phyloP scores from a whole-genome alignment of 495 filamentous ascomycete genomes.

The Glutinoglossum americanum region DNA sequence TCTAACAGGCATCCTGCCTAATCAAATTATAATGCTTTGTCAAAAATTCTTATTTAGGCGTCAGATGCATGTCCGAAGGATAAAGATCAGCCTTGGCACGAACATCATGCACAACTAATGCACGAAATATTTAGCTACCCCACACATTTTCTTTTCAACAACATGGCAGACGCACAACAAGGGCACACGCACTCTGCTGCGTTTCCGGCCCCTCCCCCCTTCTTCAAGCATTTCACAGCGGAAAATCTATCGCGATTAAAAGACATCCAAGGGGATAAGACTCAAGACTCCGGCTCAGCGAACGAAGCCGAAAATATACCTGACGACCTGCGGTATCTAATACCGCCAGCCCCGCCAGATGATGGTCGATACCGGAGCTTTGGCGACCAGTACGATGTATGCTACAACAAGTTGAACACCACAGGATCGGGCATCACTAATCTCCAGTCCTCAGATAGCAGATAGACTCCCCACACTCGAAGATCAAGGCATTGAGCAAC shows the following conservation, averaged over 20 bases:
- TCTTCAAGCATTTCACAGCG: conserved; percentile 73
- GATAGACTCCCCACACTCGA: conserved; percentile 44
- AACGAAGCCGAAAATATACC: conserved; percentile 37
- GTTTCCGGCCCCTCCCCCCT: conserved; percentile 71
- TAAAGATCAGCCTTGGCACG: too few relatives aligned
- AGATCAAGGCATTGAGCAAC: conserved; percentile 44
- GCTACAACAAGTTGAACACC: conserved; percentile 3
- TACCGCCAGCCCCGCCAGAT: conserved; percentile 55
- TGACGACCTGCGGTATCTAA: conserved; percentile 50
- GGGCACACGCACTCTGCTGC: conserved; percentile 27
- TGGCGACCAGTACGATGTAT: conserved; percentile 40
- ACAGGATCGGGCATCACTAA: conserved; percentile 6
- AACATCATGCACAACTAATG: too few relatives aligned
- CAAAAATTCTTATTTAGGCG: too few relatives aligned
- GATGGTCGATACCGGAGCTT: conserved; percentile 58
- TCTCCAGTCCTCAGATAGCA: conserved; percentile 24
- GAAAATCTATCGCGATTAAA: conserved; percentile 52
- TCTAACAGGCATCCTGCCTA: too few relatives aligned
- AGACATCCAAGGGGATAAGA: conserved; percentile 17
- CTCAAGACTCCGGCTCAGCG: conserved; percentile 8
- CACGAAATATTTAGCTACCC: too few relatives aligned
- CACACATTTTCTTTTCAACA: background rate
- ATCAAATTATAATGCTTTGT: too few relatives aligned
- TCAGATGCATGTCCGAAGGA: too few relatives aligned
- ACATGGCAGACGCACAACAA: conserved; percentile 30